A percentile compares a stretch with the other conserved stretches of the same genome.
Conservation (phyloP, 2,329 filamentous ascomycete species). For the Penicillium concentricum region DNA sequence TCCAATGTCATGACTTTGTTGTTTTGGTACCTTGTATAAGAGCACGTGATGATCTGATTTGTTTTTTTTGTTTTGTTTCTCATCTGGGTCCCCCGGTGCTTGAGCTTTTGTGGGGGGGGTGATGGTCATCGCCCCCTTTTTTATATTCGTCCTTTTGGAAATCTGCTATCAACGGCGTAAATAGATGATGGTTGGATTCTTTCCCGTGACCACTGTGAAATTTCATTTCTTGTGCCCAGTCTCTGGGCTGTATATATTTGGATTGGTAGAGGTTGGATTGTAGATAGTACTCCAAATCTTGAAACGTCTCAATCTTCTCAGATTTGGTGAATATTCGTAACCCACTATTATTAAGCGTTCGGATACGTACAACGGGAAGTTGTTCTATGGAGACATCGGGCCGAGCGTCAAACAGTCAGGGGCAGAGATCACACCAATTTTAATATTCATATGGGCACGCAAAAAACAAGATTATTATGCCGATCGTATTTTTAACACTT, state of each 20-base stretch:
- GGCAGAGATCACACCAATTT: neutral
- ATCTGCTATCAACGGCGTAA: conserved; percentile 5
- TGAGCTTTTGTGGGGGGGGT: neutral
- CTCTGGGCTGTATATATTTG: conserved; percentile 8
- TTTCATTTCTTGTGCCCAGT: conserved; percentile 4
- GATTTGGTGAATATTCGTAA: too few species aligned
- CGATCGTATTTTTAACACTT: conserved; percentile 7
- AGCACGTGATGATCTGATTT: conserved; percentile 21
- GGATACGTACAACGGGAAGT: neutral
- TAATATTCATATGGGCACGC: neutral
- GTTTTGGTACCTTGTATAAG: conserved; percentile 12
- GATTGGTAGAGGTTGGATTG: neutral
- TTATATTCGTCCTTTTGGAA: conserved; percentile 1
- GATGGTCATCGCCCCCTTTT: neutral
- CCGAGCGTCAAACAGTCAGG: neutral
- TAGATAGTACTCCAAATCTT: too few species aligned
- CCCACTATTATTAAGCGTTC: neutral
- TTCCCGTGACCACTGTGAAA: neutral
- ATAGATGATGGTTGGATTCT: conserved; percentile 9
- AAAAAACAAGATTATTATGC: conserved; percentile 4
- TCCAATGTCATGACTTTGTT: conserved; percentile 18
- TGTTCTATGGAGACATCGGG: neutral
- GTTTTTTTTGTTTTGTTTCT: conserved; percentile 14
- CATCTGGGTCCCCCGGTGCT: conserved; percentile 2
- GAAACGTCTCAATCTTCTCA: neutral